Percentiles rank a stretch among this genome's conserved stretches.
These are phyloP conservation scores for Lentinula boryana DNA, from an alignment of 768 basidiomycete genomes.

Conservation along the genomic window DNA sequence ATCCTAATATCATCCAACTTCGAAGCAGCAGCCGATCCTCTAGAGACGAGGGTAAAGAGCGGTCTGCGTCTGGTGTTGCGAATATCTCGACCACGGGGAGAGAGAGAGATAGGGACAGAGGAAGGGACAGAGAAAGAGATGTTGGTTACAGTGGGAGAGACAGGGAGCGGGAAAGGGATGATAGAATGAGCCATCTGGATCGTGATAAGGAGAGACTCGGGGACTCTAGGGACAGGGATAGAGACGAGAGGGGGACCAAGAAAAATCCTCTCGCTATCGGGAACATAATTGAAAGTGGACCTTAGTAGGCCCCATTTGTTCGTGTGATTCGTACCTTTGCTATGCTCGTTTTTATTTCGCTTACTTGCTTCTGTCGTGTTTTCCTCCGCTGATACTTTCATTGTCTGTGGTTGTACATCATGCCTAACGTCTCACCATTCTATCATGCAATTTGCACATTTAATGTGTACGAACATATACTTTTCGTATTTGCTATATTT, in stretches of 20 bases:
- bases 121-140: background rate
- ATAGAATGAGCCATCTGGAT: background rate
- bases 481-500: too few species aligned
- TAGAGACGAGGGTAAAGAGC: background rate
- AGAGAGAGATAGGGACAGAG: background rate
- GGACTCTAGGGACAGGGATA: background rate
- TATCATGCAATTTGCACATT: too few species aligned
- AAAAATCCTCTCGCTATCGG: slow-evolving; percentile 6
- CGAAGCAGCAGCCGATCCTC: slow-evolving; percentile 2
- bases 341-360: background rate
- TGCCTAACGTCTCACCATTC: too few species aligned
- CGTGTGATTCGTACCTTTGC: background rate
- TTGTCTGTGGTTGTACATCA: too few species aligned
- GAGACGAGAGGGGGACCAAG: slow-evolving; percentile 1
- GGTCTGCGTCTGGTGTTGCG: background rate
- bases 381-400: background rate
- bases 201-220: background rate
- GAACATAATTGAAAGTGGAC: slow-evolving; percentile 1
- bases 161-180: background rate
- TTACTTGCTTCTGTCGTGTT: background rate
- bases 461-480: too few species aligned
- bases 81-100: background rate
- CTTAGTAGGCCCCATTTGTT: background rate
- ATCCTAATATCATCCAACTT: slow-evolving; percentile 2
- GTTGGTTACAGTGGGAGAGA: background rate